Evolutionary conservation across 495 filamentous ascomycete genomes (phyloP), one percentile per base, ranked within the genome.

Genomic region (Penicillium riverlandense): DNA sequence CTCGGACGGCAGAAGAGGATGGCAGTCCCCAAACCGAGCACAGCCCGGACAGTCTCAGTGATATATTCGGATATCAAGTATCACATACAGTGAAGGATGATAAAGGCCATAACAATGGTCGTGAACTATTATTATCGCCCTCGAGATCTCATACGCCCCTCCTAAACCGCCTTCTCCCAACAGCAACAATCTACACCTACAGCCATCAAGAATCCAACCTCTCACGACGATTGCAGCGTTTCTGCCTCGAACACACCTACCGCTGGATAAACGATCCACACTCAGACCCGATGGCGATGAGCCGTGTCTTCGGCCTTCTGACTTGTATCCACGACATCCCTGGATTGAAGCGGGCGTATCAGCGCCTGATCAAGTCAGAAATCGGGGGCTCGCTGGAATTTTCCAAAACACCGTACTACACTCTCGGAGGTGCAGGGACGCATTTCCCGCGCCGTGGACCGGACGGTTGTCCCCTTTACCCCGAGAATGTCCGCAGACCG

Each of bases 401-500:
- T 37, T 76, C 65, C 62, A 58, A 72, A 9, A 67, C 77, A 9
- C 84, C 86, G 0, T 85, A 83, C 32, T 70, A 82, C 31, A 64
- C 79, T 38, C 66, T 88, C 36, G 84, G 85, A 11, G 84, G 83
- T 4, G 78, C 84, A 2, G 85, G 84, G 0, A 83, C 78, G 1
- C 81, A 84, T 48, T 66, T 52, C 30, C 60, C 60, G 0, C 50
- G 48, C 8, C 2, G 15, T 1, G 48, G 39, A 7, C 11, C 8
- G 11, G 33, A 52, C 9, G 61, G 61, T 0, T 40, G 40, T 8
- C 34, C 54, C 11, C 45, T 57, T 0, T 59, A 50, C 29, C 63
- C 61, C 0, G 35, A 48, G 8, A 57, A 62, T 40, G 30, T 37
- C 3, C 50, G 57, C 4, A 39, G 50, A 35, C 57, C 57, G 0